Conservation (phyloP, 208 protist species). For the Borovskyia barvae region DNA sequence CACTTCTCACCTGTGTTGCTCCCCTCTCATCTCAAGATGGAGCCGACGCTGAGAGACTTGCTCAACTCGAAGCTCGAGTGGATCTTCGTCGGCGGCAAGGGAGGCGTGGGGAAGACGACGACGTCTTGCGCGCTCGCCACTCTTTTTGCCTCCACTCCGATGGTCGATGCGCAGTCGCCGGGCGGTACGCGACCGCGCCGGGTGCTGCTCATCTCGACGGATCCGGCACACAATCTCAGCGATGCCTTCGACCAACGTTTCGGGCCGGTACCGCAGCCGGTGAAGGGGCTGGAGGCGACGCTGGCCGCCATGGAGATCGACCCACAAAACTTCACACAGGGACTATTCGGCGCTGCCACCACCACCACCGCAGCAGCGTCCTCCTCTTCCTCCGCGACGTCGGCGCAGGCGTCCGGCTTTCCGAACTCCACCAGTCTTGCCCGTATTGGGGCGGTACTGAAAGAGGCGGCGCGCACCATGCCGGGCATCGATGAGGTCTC, state of each 20-base stretch:
- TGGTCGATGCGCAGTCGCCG: slow-evolving; percentile 13
- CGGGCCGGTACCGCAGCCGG: slow-evolving; percentile 67
- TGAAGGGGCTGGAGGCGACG: slow-evolving; percentile 70
- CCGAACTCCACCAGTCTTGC: slow-evolving; percentile 22
- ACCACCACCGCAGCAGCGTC: background rate
- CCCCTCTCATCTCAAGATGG: no score
- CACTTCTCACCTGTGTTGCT: no score
- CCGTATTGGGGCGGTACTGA: slow-evolving; percentile 41
- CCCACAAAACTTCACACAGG: slow-evolving; percentile 40
- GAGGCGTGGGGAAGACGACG: slow-evolving; percentile 98
- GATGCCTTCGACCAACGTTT: slow-evolving; percentile 98
- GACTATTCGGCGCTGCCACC: background rate
- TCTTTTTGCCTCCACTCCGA: slow-evolving; percentile 83
- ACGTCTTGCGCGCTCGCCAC: slow-evolving; percentile 92
- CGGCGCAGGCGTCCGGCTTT: no score
- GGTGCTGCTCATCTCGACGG: slow-evolving; percentile 98
- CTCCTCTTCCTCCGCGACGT: background rate
- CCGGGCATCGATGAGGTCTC: slow-evolving; percentile 99
- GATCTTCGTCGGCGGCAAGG: slow-evolving; percentile 97
- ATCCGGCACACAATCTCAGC: slow-evolving; percentile 98
- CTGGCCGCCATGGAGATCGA: slow-evolving; percentile 97
- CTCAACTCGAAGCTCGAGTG: slow-evolving; percentile 57
- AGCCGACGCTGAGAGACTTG: slow-evolving; percentile 41
- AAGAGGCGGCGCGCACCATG: slow-evolving; percentile 62
- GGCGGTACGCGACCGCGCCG: slow-evolving; percentile 33